These are phyloP conservation scores for Aegilops speltoides DNA, from an alignment of 176 grass and related monocot species.

Conservation along the genomic window DNA sequence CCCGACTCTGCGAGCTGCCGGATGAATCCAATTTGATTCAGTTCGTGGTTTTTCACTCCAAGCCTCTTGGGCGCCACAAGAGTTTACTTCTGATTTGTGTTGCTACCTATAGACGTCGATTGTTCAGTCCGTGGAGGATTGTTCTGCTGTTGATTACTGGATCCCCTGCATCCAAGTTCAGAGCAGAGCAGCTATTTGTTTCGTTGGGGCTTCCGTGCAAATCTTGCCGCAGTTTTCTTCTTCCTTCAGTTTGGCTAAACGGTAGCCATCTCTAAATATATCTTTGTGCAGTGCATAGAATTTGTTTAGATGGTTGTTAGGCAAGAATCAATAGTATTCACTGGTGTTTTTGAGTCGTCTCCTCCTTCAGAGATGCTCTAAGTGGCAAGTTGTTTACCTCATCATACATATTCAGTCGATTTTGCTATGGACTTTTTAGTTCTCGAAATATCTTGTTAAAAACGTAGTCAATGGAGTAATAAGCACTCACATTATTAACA, in stretches of 20 bases:
- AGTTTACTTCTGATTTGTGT: not conserved
- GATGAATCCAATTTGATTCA: not conserved
- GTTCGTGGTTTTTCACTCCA: not conserved
- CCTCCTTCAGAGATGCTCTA: not conserved
- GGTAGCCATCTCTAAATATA: not conserved
- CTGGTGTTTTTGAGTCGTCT: not conserved
- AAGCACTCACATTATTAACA: not conserved
- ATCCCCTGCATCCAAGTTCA: not conserved
- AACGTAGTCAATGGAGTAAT: not conserved
- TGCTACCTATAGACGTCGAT: not conserved
- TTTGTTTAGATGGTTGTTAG: not conserved
- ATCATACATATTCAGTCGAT: not conserved
- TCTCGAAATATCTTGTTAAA: not conserved
- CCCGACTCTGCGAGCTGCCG: not conserved
- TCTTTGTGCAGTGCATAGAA: not conserved
- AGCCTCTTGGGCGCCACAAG: not conserved
- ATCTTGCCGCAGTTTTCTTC: not conserved
- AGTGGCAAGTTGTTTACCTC: not conserved
- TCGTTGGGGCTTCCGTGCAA: not conserved
- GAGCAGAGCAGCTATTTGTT: not conserved
- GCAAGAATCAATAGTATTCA: not conserved
- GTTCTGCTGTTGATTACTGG: not conserved
- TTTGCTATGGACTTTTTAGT: not conserved
- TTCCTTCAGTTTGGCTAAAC: not conserved
- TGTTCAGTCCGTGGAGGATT: not conserved